phyloP scores from a whole-genome alignment of 257 asterid genomes.

The Agastache rugosa region DNA sequence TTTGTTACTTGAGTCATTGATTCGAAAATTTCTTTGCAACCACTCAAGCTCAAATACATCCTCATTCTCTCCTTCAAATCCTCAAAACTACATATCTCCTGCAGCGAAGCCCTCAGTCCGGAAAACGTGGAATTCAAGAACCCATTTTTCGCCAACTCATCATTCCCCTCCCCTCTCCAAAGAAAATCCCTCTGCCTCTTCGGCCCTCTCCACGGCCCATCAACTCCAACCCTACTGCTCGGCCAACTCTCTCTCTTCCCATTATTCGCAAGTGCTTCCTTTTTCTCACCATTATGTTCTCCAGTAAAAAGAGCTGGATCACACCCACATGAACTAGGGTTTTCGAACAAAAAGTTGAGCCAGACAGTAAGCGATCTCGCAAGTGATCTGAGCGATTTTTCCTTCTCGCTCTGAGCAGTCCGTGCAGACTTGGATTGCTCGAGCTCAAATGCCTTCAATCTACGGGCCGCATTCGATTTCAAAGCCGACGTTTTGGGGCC shows the following conservation, averaged over 20 bases:
- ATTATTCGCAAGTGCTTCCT: constrained; percentile 38
- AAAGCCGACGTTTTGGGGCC: constrained; percentile 48
- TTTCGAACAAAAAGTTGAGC: constrained; percentile 86
- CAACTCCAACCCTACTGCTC: constrained; percentile 62
- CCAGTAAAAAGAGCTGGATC: constrained; percentile 63
- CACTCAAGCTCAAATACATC: constrained; percentile 68
- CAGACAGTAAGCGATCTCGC: constrained; percentile 86
- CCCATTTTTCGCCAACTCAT: constrained; percentile 38
- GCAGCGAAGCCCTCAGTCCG: constrained; percentile 66
- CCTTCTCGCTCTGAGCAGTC: constrained; percentile 67
- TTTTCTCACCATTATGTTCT: constrained; percentile 47
- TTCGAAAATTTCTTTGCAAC: constrained; percentile 72
- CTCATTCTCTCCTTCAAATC: constrained; percentile 92
- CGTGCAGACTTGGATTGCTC: constrained; percentile 89
- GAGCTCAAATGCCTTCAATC: constrained; percentile 75
- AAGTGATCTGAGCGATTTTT: constrained; percentile 67
- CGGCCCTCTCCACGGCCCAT: constrained; percentile 86
- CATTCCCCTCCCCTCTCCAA: constrained; percentile 54
- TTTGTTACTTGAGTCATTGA: constrained; percentile 82
- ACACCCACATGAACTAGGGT: constrained; percentile 86
- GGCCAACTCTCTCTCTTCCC: constrained; percentile 79
- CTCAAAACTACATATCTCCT: constrained; percentile 85
- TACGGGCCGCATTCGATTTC: constrained; percentile 66
- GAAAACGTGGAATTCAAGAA: constrained; percentile 48
- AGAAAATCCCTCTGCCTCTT: constrained; percentile 74